Base-by-base conservation (phyloP, 768 basidiomycete genomes). In the Boletus vermiculosoides region DNA sequence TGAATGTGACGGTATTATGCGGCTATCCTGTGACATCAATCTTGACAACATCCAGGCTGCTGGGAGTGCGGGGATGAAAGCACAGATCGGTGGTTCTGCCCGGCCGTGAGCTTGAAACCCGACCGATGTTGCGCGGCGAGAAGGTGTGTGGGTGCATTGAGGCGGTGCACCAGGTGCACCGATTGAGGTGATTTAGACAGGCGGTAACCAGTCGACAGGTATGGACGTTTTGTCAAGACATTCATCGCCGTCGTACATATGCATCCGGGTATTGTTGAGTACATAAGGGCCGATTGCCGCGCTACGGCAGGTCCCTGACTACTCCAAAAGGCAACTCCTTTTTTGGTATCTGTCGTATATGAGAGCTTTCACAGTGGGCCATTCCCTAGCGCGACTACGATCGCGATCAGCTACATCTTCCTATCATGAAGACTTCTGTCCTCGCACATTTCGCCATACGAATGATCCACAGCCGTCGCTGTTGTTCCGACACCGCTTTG, bases 201-300 rank as follows among this genome's bases (percentile, higher is more conserved):
- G 22, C 33, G 34, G 22, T 36, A 49, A 36, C 13, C 9, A 33
- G 28, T 47, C 31, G 20, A 33, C 23, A 25, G 22, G 34, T 42
- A 28, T 34, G 28, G 16, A 13, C 22, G 37, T 47, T 54, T 37
- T 25, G 46, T 48, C 45, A 28, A 46, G 39, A 40, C 39, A 10
- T 55, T 54, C 59, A 57, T 58, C 37, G 52, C 61, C 58, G 61
- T 57, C 50, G 31, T 25, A 34, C 30, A 45, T 55, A 36, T 45
- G 31, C 39, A 39, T 33, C 22, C 40, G 40, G 13, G n/a, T 55
- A 50, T 57, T 30, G 47, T 54, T 47, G 59, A 50, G 59, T 68
- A 70, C 66, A 68, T 54, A 68, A 70, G 49, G 41, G 52, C 68
- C 68, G 59, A 69, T 70, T 70, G 59, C 66, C 57, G 66, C 58